Percentiles rank a stretch among this genome's conserved stretches.
Conservation (phyloP, 2,329 filamentous ascomycete species). For the Arthrobotrys entomopaga region DNA sequence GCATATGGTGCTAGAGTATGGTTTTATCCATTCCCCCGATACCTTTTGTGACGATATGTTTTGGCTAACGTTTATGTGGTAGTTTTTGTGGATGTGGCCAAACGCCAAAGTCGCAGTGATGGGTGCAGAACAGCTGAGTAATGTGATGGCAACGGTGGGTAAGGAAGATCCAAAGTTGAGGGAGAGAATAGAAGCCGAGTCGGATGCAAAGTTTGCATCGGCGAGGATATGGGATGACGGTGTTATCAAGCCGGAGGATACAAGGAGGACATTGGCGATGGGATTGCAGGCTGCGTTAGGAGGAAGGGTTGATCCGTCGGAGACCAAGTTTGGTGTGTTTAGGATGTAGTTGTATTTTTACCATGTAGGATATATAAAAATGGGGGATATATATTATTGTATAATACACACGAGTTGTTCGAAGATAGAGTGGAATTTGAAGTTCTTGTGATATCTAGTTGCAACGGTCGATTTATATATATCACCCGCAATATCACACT, state of each 20-base stretch:
- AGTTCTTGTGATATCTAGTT: too few species aligned
- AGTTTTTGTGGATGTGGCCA: slow-evolving; percentile 88
- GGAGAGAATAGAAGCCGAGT: slow-evolving; percentile 87
- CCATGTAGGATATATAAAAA: slow-evolving; percentile 14
- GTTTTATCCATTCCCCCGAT: background rate
- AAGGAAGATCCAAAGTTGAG: slow-evolving; percentile 83
- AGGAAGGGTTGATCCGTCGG: slow-evolving; percentile 68
- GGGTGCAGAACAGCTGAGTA: slow-evolving; percentile 89
- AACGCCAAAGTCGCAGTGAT: slow-evolving; percentile 94
- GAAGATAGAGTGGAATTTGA: too few species aligned
- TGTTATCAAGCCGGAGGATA: slow-evolving; percentile 80
- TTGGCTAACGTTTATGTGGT: slow-evolving; percentile 2
- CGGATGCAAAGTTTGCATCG: slow-evolving; percentile 85
- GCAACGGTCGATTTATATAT: too few species aligned
- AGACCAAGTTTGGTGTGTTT: slow-evolving; percentile 81
- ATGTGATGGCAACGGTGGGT: slow-evolving; percentile 95
- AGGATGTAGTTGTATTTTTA: slow-evolving; percentile 72
- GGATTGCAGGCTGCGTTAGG: slow-evolving; percentile 77
- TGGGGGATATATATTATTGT: background rate
- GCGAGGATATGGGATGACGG: slow-evolving; percentile 92
- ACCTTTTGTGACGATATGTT: background rate
- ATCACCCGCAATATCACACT: too few species aligned
- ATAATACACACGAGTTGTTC: background rate
- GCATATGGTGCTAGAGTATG: slow-evolving; percentile 70
- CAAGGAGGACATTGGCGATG: slow-evolving; percentile 75